Percentiles rank a stretch among this genome's conserved stretches.
phyloP scores from a whole-genome alignment of 345 rosid genomes.

The Arabis hirsuta region DNA sequence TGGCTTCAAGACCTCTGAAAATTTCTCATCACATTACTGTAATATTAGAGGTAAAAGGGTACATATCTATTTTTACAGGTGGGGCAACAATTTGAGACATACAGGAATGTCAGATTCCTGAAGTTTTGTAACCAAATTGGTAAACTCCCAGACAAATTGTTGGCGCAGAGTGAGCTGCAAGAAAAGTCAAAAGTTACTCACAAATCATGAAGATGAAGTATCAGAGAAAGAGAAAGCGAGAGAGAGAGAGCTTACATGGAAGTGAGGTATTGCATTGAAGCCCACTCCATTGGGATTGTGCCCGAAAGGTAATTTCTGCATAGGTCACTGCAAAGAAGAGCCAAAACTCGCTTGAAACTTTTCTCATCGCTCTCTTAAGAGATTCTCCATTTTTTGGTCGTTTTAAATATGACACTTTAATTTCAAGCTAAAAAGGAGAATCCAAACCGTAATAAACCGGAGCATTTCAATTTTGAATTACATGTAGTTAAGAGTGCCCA shows the following conservation, averaged over 20 bases:
- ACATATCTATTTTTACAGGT: not conserved
- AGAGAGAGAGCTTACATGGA: conserved; percentile 48
- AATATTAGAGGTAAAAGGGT: not conserved
- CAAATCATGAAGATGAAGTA: not conserved
- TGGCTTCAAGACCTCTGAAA: conserved; percentile 56
- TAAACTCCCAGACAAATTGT: conserved; percentile 54
- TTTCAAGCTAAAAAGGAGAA: no score
- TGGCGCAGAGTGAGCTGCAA: conserved; percentile 50
- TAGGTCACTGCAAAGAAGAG: conserved; percentile 19
- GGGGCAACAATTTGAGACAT: conserved; percentile 8
- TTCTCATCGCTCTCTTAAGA: not conserved
- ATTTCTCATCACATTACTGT: conserved; percentile 2
- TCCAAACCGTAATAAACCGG: no score
- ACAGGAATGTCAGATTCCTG: conserved; percentile 50
- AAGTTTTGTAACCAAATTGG: conserved; percentile 52
- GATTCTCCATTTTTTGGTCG: no score
- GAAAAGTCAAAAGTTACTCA: not conserved
- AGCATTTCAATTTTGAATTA: no score
- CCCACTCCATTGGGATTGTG: conserved; percentile 62
- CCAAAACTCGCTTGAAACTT: not conserved
- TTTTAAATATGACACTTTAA: no score
- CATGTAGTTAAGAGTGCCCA: no score
- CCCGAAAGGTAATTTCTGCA: conserved; percentile 55
- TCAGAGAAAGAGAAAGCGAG: not conserved
- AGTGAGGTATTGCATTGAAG: conserved; percentile 45